Evolutionary conservation across 2,329 filamentous ascomycete genomes (phyloP).

Genomic region (Botrytis fabae): DNA sequence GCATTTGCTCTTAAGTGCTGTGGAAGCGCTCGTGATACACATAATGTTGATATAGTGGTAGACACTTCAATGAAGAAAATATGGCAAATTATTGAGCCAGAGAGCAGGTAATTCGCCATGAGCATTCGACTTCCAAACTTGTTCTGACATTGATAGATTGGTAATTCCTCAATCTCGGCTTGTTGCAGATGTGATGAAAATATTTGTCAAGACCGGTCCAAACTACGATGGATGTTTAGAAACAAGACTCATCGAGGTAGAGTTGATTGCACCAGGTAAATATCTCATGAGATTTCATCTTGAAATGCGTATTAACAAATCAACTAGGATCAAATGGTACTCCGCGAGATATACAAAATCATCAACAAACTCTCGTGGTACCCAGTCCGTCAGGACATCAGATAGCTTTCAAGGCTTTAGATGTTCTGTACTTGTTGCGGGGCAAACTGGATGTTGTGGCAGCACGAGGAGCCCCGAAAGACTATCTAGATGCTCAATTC

Average conservation of each 20-base stretch:
- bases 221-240: constrained; percentile 7
- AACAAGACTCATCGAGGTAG: constrained; percentile 11
- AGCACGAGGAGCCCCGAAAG: constrained; percentile 14
- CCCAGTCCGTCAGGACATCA: not conserved
- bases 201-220: constrained; percentile 17
- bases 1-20: constrained; percentile 15
- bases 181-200: constrained; percentile 12
- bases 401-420: constrained; percentile 1
- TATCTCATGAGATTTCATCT: not conserved
- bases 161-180: constrained; percentile 14
- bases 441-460: constrained; percentile 17
- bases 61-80: constrained; percentile 14
- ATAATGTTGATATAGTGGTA: constrained; percentile 17
- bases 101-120: not conserved
- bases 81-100: constrained; percentile 18
- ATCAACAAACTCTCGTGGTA: constrained; percentile 13
- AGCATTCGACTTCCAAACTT: not conserved
- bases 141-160: constrained; percentile 8
- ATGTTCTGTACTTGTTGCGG: constrained; percentile 13
- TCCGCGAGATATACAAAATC: constrained; percentile 15
- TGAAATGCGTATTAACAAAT: not conserved
- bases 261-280: constrained; percentile 14
- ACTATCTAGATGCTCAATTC: constrained; percentile 11
- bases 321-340: constrained; percentile 9
- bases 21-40: constrained; percentile 10